Base-by-base conservation (phyloP, 2,329 filamentous ascomycete genomes). In the Botrytis byssoidea region DNA sequence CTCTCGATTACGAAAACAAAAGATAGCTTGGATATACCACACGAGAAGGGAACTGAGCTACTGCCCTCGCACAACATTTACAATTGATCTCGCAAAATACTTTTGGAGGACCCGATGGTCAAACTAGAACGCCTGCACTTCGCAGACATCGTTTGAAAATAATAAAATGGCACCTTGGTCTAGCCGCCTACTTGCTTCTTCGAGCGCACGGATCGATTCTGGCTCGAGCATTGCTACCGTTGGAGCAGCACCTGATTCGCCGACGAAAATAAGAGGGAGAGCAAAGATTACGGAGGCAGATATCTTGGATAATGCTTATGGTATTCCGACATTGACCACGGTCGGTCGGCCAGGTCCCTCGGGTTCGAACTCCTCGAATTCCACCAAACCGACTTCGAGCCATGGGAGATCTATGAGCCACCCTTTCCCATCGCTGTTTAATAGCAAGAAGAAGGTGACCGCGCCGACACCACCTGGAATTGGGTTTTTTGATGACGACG, bases 381-480 rank as follows among this genome's bases (percentile, higher is more conserved):
- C 75, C 72, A 35, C 74, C 70, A 63, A 69, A 48, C 66, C 69
- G 10, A 74, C 69, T 25, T 57, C 68, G 64, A 77, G 68, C 72
- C 73, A 72, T 57, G 73, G 57, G 46, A 78, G 81, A 32, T 95
- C 93, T 72, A 88, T 92, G 84, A 96, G 93, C 85, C 91, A 95
- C 79, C 93, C 93, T 18, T 92, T 95, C 76, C 91, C 92, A 12
- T 90, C 89, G 29, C 83, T 94, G 46, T 93, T 95, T 80, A 86
- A 88, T 46, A 83, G 84, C 75, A 90, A 89, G 80, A 90, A 88
- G 82, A 87, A 86, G 78, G 81, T 81, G 72, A 76, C 84, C 76
- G 79, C 79, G 74, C 75, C 80, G 71, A 78, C 80, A 48, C 55
- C 42, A 12, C 64, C 59, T n/a, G 51, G 22, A 12, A 40, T 46